Evolutionary conservation across 1,139 yeast genomes (phyloP).

Genomic region (Arxiozyma slooffiae): DNA sequence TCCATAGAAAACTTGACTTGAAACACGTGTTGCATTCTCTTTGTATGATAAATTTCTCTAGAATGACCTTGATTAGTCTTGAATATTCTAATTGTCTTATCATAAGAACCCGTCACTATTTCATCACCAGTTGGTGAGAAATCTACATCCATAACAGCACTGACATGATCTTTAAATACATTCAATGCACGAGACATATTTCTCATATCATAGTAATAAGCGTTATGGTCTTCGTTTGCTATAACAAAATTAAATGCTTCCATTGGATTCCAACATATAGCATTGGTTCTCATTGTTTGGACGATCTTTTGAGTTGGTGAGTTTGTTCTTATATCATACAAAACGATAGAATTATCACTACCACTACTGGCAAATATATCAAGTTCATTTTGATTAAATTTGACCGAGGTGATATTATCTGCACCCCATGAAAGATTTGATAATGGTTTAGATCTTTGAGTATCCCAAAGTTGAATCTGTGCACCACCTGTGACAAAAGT

Average conservation of each 20-base stretch:
- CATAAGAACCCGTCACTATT: slow-evolving; percentile 90
- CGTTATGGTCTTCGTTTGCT: slow-evolving; percentile 91
- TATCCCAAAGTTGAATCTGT: slow-evolving; percentile 82
- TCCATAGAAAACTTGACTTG: slow-evolving; percentile 80
- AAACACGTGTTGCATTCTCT: slow-evolving; percentile 93
- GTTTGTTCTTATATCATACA: slow-evolving; percentile 87
- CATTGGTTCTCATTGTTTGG: slow-evolving; percentile 72
- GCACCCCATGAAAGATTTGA: slow-evolving; percentile 91
- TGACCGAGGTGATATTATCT: slow-evolving; percentile 73
- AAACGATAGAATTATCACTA: slow-evolving; percentile 78
- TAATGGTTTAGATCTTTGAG: slow-evolving; percentile 64
- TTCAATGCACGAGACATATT: slow-evolving; percentile 69
- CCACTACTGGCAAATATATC: slow-evolving; percentile 87
- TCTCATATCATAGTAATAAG: slow-evolving; percentile 94
- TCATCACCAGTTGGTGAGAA: slow-evolving; percentile 97
- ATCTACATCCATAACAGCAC: slow-evolving; percentile 91
- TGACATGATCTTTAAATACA: slow-evolving; percentile 89
- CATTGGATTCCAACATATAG: slow-evolving; percentile 94
- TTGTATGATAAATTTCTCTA: slow-evolving; percentile 89
- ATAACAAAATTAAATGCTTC: slow-evolving; percentile 91
- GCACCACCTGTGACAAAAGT: slow-evolving; percentile 91
- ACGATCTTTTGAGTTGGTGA: slow-evolving; percentile 87
- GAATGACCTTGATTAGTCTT: slow-evolving; percentile 78
- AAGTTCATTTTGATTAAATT: slow-evolving; percentile 84
- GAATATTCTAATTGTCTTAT: slow-evolving; percentile 79